phyloP scores from a whole-genome alignment of 352 stramenopile genomes.

The Phytophthora melonis region DNA sequence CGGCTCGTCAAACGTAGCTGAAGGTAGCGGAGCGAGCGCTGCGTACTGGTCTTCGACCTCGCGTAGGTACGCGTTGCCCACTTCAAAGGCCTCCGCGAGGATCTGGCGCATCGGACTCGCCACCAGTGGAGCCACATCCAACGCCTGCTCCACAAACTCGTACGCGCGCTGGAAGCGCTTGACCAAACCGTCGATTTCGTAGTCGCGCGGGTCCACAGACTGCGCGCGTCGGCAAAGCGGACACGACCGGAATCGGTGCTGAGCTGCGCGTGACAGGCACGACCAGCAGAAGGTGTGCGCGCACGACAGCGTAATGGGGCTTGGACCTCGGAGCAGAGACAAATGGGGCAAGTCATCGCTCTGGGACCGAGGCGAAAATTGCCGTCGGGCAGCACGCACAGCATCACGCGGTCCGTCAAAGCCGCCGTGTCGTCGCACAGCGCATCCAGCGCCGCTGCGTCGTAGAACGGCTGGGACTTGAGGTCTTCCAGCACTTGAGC shows the following conservation, averaged over 20 bases:
- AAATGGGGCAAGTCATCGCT: conserved; percentile 74
- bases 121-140: conserved; percentile 62
- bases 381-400: conserved; percentile 72
- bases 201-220: conserved; percentile 82
- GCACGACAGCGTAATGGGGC: conserved; percentile 77
- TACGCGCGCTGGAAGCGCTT: conserved; percentile 84
- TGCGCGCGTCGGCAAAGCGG: conserved; percentile 76
- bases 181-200: conserved; percentile 80
- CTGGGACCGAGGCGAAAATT: conserved; percentile 64
- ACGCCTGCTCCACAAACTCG: conserved; percentile 59
- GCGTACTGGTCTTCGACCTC: conserved; percentile 73
- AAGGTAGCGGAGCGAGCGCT: conserved; percentile 44
- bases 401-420: conserved; percentile 75
- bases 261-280: conserved; percentile 74
- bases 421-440: conserved; percentile 57
- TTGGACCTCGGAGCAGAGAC: conserved; percentile 68
- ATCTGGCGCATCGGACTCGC: conserved; percentile 76
- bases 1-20: conserved; percentile 20
- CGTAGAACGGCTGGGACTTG: conserved; percentile 74
- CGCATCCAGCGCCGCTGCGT: conserved; percentile 59
- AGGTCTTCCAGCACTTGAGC: conserved; percentile 57
- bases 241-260: conserved; percentile 81
- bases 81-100: conserved; percentile 68
- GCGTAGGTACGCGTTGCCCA: conserved; percentile 57
- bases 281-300: conserved; percentile 86